These are phyloP conservation scores for Pichia manshurica DNA, from an alignment of 805 yeast genomes.

Conservation along the genomic window DNA sequence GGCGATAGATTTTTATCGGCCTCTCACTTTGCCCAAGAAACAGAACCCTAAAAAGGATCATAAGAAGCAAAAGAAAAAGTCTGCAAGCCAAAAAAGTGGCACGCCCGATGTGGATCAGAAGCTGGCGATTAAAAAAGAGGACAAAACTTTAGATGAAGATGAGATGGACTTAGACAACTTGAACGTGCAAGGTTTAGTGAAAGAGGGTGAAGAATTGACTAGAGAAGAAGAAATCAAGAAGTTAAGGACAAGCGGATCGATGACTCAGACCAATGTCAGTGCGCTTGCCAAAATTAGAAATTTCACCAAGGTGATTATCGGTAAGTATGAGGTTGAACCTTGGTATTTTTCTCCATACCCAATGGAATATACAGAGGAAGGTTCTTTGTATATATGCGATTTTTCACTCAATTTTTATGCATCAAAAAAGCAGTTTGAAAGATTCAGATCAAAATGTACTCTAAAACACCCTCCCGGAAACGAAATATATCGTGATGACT, in stretches of 20 bases:
- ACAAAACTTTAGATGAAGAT: conserved; percentile 37
- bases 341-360: conserved; percentile 99
- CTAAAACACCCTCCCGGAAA: conserved; percentile 97
- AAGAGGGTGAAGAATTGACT: conserved; percentile 65
- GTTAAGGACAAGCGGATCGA: conserved; percentile 90
- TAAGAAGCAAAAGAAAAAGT: conserved; percentile 34
- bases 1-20: conserved; percentile 65
- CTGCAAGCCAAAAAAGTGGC: conserved; percentile 11
- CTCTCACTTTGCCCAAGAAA: conserved; percentile 66
- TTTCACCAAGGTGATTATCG: conserved; percentile 70
- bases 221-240: conserved; percentile 91
- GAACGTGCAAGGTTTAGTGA: conserved; percentile 71
- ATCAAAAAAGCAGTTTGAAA: conserved; percentile 82
- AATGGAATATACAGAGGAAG: conserved; percentile 87
- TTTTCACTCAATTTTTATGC: conserved; percentile 86
- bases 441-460: conserved; percentile 83
- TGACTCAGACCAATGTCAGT: conserved; percentile 78
- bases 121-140: conserved; percentile 6
- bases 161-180: conserved; percentile 80
- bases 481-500: conserved; percentile 89
- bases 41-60: conserved; percentile 42
- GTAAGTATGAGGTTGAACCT: conserved; percentile 90
- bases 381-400: conserved; percentile 76
- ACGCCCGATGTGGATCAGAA: conserved; percentile 16
- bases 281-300: conserved; percentile 92